Percentiles rank a stretch among this genome's conserved stretches.
These are phyloP conservation scores for Carex kokanica DNA, from an alignment of 176 grass and related monocot genomes.

Conservation along the genomic window DNA sequence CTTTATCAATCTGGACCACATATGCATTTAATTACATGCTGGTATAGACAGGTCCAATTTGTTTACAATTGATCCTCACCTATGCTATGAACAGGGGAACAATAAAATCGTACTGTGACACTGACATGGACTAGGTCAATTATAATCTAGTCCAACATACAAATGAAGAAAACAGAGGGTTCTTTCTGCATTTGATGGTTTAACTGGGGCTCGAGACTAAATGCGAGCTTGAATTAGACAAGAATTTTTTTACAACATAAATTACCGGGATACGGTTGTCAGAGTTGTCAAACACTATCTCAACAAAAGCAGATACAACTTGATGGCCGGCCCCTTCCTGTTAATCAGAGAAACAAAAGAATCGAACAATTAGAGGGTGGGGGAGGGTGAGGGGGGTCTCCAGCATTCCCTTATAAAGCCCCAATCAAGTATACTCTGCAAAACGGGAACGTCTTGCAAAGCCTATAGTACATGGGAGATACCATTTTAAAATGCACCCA, in stretches of 20 bases:
- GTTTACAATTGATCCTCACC: too few species aligned
- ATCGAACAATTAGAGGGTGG: background rate
- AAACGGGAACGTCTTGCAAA: background rate
- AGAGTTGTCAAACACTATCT: constrained; percentile 96
- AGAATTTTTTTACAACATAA: background rate
- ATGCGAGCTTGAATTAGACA: background rate
- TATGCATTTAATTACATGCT: too few species aligned
- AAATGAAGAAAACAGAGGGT: too few species aligned
- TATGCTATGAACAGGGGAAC: too few species aligned
- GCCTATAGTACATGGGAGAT: constrained; percentile 27
- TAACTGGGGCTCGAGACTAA: background rate
- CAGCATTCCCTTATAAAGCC: background rate
- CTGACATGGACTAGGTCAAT: too few species aligned
- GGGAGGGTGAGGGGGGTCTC: background rate
- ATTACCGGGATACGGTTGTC: constrained; percentile 99
- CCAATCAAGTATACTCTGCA: background rate
- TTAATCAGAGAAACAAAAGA: constrained; percentile 13
- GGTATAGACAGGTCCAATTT: too few species aligned
- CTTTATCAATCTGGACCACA: too few species aligned
- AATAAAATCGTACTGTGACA: too few species aligned
- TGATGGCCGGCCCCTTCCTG: constrained; percentile 98
- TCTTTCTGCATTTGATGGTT: too few species aligned
- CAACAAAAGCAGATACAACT: constrained; percentile 97
- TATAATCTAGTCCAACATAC: too few species aligned
- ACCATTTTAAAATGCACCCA: constrained; percentile 26